phyloP scores from a whole-genome alignment of 148 eudicot species.

The Cornus suecica region DNA sequence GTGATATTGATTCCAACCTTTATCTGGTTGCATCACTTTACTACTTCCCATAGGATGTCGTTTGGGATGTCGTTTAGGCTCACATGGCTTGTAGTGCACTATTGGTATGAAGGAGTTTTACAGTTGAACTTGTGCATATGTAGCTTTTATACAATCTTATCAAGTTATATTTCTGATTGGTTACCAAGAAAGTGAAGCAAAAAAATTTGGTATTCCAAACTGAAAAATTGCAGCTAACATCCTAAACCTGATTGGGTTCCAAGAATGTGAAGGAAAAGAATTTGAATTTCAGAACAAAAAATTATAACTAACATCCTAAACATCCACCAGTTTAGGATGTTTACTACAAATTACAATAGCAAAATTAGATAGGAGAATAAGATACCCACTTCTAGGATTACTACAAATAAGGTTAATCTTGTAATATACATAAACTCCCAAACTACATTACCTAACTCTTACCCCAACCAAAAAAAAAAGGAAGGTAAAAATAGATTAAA shows the following conservation, averaged over 20 bases:
- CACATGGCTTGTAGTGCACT: no score
- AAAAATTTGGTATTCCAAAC: background rate
- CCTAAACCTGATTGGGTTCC: background rate
- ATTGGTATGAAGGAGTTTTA: no score
- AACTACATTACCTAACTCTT: conserved; percentile 15
- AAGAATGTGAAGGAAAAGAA: conserved; percentile 6
- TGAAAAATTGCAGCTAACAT: background rate
- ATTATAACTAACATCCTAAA: background rate
- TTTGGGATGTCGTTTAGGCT: no score
- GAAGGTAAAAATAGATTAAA: no score
- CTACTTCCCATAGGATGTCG: no score
- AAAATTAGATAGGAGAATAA: background rate
- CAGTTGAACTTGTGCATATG: background rate
- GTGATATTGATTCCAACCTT: no score
- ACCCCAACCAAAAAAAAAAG: no score
- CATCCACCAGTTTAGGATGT: no score
- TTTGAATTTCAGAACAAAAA: background rate
- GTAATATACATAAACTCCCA: background rate
- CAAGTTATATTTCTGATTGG: background rate
- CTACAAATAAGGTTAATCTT: background rate
- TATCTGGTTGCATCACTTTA: no score
- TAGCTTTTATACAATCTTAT: background rate
- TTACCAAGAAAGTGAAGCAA: conserved; percentile 8
- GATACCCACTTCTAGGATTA: background rate
- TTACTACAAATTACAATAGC: no score